phyloP scores from a whole-genome alignment of 2,329 filamentous ascomycete species.

The Chlorencoelia australis region DNA sequence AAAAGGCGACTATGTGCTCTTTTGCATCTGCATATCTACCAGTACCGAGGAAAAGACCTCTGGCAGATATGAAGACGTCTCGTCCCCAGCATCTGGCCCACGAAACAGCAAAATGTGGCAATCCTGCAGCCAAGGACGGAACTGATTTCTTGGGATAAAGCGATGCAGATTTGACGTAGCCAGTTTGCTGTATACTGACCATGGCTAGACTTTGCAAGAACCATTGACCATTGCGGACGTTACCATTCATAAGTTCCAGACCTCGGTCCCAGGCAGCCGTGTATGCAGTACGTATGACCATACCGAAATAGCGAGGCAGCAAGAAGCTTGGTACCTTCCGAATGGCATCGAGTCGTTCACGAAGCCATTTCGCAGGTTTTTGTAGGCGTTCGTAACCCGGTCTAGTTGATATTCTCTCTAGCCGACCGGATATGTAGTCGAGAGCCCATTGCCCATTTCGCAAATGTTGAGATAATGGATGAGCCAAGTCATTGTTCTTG shows the following conservation, averaged over 20 bases:
- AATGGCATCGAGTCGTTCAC: constrained; percentile 76
- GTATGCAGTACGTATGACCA: constrained; percentile 82
- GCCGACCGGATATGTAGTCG: constrained; percentile 72
- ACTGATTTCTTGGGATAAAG: constrained; percentile 79
- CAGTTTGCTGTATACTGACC: constrained; percentile 86
- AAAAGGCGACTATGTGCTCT: constrained; percentile 91
- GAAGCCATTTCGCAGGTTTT: constrained; percentile 66
- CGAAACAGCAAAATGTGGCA: constrained; percentile 86
- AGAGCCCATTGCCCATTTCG: constrained; percentile 86
- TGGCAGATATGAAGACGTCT: constrained; percentile 91
- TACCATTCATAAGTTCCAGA: constrained; percentile 67
- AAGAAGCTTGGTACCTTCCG: constrained; percentile 79
- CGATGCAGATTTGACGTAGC: constrained; percentile 80
- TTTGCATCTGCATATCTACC: constrained; percentile 80
- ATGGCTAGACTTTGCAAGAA: constrained; percentile 84
- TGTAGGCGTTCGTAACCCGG: constrained; percentile 52
- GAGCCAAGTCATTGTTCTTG: constrained; percentile 79
- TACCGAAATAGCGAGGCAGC: constrained; percentile 83
- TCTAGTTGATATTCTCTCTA: constrained; percentile 61
- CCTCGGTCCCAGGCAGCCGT: constrained; percentile 69
- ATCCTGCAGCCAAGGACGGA: constrained; percentile 78
- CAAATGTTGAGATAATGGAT: constrained; percentile 87
- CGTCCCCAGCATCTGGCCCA: constrained; percentile 98
- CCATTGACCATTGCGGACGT: constrained; percentile 70
- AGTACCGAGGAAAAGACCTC: constrained; percentile 84